A percentile compares a stretch with the other conserved stretches of the same genome.
These are phyloP conservation scores for Hypoxylon sp. DNA, from an alignment of 2,329 filamentous ascomycete genomes.

Conservation along the genomic window DNA sequence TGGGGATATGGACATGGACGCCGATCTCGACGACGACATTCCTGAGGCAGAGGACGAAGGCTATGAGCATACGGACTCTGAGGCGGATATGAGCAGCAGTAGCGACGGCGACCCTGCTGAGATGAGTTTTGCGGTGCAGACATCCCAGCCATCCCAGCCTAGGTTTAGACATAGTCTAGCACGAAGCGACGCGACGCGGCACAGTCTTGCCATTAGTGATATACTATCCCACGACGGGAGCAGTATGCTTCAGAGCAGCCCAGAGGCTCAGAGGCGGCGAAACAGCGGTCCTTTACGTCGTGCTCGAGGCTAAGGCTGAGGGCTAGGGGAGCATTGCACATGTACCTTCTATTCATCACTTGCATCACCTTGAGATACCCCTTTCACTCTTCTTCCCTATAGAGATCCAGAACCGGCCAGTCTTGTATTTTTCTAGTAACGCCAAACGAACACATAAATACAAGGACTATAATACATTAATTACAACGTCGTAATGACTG, in stretches of 20 bases:
- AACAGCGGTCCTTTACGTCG: slow-evolving; percentile 45
- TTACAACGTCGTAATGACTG: slow-evolving; percentile 45
- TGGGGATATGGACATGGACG: slow-evolving; percentile 71
- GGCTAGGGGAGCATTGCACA: background rate
- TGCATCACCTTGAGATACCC: slow-evolving; percentile 48
- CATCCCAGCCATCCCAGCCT: slow-evolving; percentile 48
- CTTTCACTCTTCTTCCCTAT: slow-evolving; percentile 29
- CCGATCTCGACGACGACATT: slow-evolving; percentile 80
- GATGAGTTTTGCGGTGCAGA: slow-evolving; percentile 58
- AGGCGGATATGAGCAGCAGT: slow-evolving; percentile 70
- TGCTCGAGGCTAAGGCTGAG: slow-evolving; percentile 25
- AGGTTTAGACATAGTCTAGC: slow-evolving; percentile 58
- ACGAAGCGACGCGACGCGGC: slow-evolving; percentile 60
- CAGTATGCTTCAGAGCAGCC: slow-evolving; percentile 70
- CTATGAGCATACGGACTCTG: slow-evolving; percentile 85
- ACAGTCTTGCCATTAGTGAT: slow-evolving; percentile 71
- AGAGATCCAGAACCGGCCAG: slow-evolving; percentile 28
- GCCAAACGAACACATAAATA: slow-evolving; percentile 41
- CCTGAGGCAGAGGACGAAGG: slow-evolving; percentile 75
- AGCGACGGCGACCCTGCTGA: slow-evolving; percentile 58
- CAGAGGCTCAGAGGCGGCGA: slow-evolving; percentile 59
- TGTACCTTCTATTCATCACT: slow-evolving; percentile 21
- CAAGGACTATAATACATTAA: slow-evolving; percentile 54
- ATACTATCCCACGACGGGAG: slow-evolving; percentile 71
- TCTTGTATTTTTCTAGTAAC: slow-evolving; percentile 45